A percentile compares a stretch with the other conserved stretches of the same genome.
Evolutionary conservation across 441 rosid genomes (phyloP).

Genomic region (Geranium incanum): DNA sequence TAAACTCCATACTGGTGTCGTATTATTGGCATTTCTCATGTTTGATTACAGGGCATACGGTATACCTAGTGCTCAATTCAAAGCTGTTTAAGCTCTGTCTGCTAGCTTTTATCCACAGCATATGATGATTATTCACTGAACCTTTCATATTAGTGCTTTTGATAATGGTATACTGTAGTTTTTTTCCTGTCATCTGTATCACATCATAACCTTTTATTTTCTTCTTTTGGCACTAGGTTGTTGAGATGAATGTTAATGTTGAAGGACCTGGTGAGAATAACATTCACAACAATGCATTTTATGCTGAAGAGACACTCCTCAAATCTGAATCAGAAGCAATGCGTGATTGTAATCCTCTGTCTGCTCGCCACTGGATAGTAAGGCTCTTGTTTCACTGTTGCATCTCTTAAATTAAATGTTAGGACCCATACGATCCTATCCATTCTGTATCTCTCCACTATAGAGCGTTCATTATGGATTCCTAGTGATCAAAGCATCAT

Average conservation of each 20-base stretch:
- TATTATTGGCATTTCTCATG: neutral
- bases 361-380: conserved; percentile 89
- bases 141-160: neutral
- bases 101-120: neutral
- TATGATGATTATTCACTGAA: neutral
- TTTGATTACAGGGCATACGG: neutral
- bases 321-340: conserved; percentile 60
- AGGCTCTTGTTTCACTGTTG: conserved; percentile 23
- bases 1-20: neutral
- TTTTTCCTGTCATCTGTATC: neutral
- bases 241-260: conserved; percentile 60
- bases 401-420: neutral
- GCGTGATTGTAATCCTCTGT: conserved; percentile 66
- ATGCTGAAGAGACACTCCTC: conserved; percentile 65
- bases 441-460: neutral
- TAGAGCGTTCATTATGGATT: neutral
- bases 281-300: conserved; percentile 77
- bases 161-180: neutral
- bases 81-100: neutral
- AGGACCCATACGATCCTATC: neutral
- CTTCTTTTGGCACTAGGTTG: conserved; percentile 37
- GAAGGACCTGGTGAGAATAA: conserved; percentile 69
- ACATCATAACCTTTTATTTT: conserved; percentile 10
- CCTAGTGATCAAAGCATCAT: neutral
- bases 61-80: neutral